These are phyloP conservation scores for Citrullus mucosospermus DNA, from an alignment of 306 rosid species.

Conservation along the genomic window DNA sequence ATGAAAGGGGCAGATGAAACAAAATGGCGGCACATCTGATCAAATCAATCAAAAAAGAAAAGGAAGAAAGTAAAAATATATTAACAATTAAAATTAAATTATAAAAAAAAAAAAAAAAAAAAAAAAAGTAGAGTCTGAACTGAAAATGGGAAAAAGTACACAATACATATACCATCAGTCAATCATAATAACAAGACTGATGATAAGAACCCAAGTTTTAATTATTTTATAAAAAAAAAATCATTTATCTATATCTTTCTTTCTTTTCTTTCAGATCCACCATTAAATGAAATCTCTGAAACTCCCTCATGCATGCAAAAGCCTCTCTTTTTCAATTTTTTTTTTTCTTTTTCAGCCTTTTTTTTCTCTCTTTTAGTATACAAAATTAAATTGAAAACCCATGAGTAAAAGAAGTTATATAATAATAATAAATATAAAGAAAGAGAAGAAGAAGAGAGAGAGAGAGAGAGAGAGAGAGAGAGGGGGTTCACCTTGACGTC, in stretches of 20 bases:
- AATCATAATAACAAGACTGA: conserved; percentile 33
- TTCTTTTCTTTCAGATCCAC: not conserved
- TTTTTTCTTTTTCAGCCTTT: not conserved
- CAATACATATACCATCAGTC: conserved; percentile 39
- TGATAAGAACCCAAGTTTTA: conserved; percentile 5
- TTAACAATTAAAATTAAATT: too few relatives aligned
- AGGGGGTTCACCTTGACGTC: conserved; percentile 76
- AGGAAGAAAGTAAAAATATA: too few relatives aligned
- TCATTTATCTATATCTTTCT: not conserved
- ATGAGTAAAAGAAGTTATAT: not conserved
- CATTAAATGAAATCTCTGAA: conserved; percentile 4
- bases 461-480: not conserved
- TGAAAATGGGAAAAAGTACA: conserved; percentile 14
- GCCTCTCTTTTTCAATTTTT: not conserved
- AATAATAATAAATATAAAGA: not conserved
- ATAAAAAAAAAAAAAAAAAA: not conserved
- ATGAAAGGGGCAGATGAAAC: conserved; percentile 26
- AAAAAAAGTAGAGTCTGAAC: not conserved
- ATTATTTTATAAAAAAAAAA: too few relatives aligned
- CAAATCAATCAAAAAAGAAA: conserved; percentile 31
- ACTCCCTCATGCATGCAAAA: conserved; percentile 6
- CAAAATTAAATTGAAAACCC: not conserved
- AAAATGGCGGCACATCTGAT: conserved; percentile 93
- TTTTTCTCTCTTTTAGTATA: not conserved
- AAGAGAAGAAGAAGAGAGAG: not conserved